Evolutionary conservation across 257 asterid species (phyloP), one percentile per base, ranked within the genome.

Genomic region (Phtheirospermum japonicum): DNA sequence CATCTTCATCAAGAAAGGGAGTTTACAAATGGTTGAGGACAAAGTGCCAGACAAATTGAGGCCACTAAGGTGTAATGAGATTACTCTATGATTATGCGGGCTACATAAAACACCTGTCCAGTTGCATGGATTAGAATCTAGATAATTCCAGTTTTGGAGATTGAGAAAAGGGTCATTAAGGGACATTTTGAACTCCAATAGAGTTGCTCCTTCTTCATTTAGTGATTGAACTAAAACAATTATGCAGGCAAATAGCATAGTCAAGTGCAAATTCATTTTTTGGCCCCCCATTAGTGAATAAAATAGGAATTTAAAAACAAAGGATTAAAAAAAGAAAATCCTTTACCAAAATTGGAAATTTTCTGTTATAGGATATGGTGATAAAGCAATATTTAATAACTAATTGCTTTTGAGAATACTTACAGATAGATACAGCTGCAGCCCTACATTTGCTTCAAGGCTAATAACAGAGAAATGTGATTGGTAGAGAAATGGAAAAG

Each of bases 81-180:
- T 64, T 20, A 86, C 91, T 68, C 70, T 75, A 30, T 16, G 53
- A 48, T 78, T 36, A 7, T 48, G 0, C 7, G 59, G 43, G 75
- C 45, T 71, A 56, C 97, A 89, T 2, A 33, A 13, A 37, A 89
- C 48, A 34, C 97, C 97, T 0, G 71, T 71, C 97, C 97, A 89
- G 6, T 83, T 78, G 77, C 97, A 89, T 11, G 95, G 94, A 66
- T 14, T 78, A 7, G 80, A 67, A 66, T 79, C 85, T 0, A 34
- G 66, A 23, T 70, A 31, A 12, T 83, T 79, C 97, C 97, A 89
- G 79, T 67, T 80, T 63, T 69, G 75, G 52, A 89, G 97, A 65
- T 72, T 81, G 13, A 71, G 75, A 61, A 49, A 50, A 70, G 86
- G 84, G 64, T 89, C 95, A 37, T 37, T 57, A 9, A 89, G 77